Evolutionary conservation across 2,329 filamentous ascomycete genomes (phyloP), one percentile per base, ranked within the genome.

Genomic region (Rhytidhysteron rufulum): DNA sequence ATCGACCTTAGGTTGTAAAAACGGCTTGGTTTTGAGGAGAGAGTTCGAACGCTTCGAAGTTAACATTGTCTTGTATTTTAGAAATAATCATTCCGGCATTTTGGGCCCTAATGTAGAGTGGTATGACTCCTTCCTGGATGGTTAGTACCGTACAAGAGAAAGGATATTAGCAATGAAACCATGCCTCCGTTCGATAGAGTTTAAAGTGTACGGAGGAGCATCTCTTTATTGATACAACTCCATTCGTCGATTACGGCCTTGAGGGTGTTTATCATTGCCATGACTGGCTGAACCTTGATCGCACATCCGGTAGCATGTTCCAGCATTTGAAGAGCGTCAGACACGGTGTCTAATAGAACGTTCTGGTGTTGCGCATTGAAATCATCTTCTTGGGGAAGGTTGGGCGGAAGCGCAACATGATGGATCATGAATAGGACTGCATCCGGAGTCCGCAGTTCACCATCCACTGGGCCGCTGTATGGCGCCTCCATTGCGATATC

Each of bases 371-470:
- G n/a, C n/a, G n/a, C n/a, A n/a, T n/a, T n/a, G n/a, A n/a, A n/a
- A 11, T 70, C 66, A 21, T 61, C 33, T 5, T 40, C 20, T 34
- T 74, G 65, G 0, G 73, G 74, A 0, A 77, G 55, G 30, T 71
- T 62, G 1, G 72, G 70, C 0, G 74, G 74, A 0, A 78, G 62
- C 15, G 75, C 72, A 2, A 76, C 52, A 49, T 78, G 71, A 27
- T 74, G 50, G 27, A 73, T 60, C 2, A 74, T 44, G 44, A 67
- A 72, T n/a, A n/a, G n/a, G n/a, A n/a, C n/a, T n/a, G n/a, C n/a
- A n/a, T n/a, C n/a, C n/a, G n/a, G n/a, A n/a, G n/a, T n/a, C n/a
- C n/a, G n/a, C n/a, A n/a, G n/a, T n/a, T n/a, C n/a, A n/a, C n/a
- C n/a, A n/a, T n/a, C n/a, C n/a, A n/a, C n/a, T n/a, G n/a, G n/a